Evolutionary conservation across 148 eudicot species (phyloP).

Genomic region (Hydrangea macrophylla): DNA sequence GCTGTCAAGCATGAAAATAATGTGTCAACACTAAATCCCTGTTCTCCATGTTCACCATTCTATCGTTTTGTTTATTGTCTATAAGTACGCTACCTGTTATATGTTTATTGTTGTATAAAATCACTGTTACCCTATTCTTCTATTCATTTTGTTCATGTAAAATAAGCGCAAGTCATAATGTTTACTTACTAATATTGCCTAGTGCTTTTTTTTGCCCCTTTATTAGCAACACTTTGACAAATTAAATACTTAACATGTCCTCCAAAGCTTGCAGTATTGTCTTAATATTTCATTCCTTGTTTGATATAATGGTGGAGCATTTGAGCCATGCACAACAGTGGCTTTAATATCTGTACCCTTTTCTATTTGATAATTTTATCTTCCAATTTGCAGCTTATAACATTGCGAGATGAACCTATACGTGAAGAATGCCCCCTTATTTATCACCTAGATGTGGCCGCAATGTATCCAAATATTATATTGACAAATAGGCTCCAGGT

Average conservation of each 20-base stretch:
- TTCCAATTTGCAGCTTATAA: conserved; percentile 58
- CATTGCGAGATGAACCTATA: conserved; percentile 71
- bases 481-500: conserved; percentile 99
- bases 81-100: no score
- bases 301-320: conserved; percentile 10
- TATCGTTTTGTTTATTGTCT: no score
- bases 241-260: background rate
- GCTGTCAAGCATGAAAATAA: conserved; percentile 8
- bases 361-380: conserved; percentile 1
- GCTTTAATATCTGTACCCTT: background rate
- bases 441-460: conserved; percentile 99
- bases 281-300: background rate
- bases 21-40: background rate
- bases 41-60: no score
- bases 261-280: background rate
- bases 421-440: conserved; percentile 94
- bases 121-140: background rate
- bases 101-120: no score
- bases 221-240: background rate
- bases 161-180: no score
- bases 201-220: background rate
- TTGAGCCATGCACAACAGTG: background rate
- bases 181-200: background rate
- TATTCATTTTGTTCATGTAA: background rate
- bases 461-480: conserved; percentile 98